Evolutionary conservation across 495 filamentous ascomycete genomes (phyloP), one percentile per base, ranked within the genome.

Genomic region (Choiromyces venosus): DNA sequence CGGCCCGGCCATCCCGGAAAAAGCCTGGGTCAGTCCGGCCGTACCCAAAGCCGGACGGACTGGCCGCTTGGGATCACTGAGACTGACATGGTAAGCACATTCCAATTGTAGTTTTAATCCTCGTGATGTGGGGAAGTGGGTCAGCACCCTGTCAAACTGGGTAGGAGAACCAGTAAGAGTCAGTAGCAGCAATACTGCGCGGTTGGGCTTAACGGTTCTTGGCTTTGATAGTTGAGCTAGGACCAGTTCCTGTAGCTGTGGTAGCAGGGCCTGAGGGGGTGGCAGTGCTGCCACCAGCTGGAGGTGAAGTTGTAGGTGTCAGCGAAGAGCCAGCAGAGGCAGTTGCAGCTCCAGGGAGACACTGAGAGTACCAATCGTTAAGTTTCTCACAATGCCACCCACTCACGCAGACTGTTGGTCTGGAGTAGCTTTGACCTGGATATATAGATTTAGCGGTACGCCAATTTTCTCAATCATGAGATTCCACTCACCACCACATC

Each of bases 201-300:
- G n/a, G n/a, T n/a, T n/a, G n/a, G n/a, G n/a, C n/a, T n/a, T n/a
- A n/a, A n/a, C n/a, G n/a, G n/a, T n/a, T n/a, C n/a, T n/a, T n/a
- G n/a, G n/a, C n/a, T n/a, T n/a, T n/a, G 3, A 89, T 83, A 0
- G 83, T 86, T 14, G 81, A 79, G 1, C 84, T 83, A 0, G 84
- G 84, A 16, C 82, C 82, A 39, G 74, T 72, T 37, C 82, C 82
- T 12, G 77, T 74, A 25, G 79, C 69, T 16, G 80, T 12, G 10
- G 67, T 67, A 0, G 65, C 14, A 37, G 71, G 68, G 52, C 66
- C 46, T 21, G 74, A 71, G 37, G 33, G 12, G 4, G 21, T 56
- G 35, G 71, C 67, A 29, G 69, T 35, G 16, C 77, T 37, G 19
- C 70, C 64, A 1, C 74, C 66, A 39, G 79, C 75, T 37, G 77